Base-by-base conservation (phyloP, 2,329 filamentous ascomycete genomes). In the Huntiella bhutanensis region DNA sequence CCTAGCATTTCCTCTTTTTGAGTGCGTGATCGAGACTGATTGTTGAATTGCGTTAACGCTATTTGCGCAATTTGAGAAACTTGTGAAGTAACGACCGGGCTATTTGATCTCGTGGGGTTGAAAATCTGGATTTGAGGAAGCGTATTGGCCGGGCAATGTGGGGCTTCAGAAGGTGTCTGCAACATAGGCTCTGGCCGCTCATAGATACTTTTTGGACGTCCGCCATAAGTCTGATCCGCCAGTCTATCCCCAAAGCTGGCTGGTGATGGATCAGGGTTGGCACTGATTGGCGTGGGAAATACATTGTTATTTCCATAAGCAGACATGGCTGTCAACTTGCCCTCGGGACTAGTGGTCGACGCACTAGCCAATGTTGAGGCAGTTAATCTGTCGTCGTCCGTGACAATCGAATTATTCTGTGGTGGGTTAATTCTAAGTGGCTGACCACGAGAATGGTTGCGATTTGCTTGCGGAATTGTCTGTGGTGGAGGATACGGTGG, bases 1-100 rank as follows among this genome's bases (percentile, higher is more conserved):
- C 70, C 69, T 12, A 93, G 65, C 88, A 96, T 96, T 59, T 91
- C 85, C 50, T 92, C 82, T 61, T 91, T 91, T 58, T 94, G 84
- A 1, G 77, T 80, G 50, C 69, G 63, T 55, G 56, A 55, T 53
- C 62, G 38, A 35, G 22, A 42, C 13, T 43, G 42, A 4, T 16
- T 53, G 2, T 65, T 62, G 49, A 68, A 70, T 50, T 70, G 68
- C 5, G 69, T 62, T 41, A 77, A 58, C 2, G 74, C 69, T 34
- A 75, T 60, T 55, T 75, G 71, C n/a, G 73, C 71, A n/a, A 50
- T 42, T 35, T 61, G 57, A 5, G 48, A 49, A 5, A 55, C 53
- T 17, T 56, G 64, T 10, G 58, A 53, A 4, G 64, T 61, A 16
- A 63, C 57, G 16, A 57, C 60, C 36, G 66, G 69, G 53, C 65